These are phyloP conservation scores for Saccharomyces hybrid DNA, from an alignment of 1,139 yeast species.

Conservation along the genomic window DNA sequence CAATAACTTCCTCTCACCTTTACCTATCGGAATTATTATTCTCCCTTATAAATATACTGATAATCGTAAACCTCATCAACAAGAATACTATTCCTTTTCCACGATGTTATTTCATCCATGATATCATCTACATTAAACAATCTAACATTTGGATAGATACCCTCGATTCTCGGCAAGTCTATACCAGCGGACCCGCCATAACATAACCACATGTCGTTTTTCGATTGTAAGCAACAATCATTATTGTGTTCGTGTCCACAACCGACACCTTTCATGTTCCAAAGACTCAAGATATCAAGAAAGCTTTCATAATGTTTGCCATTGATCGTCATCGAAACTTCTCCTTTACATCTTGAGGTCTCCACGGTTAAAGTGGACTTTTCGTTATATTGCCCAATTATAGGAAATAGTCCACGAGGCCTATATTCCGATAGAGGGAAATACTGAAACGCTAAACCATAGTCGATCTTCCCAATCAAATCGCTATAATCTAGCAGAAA, in stretches of 20 bases:
- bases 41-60: conserved; percentile 20
- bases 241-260: conserved; percentile 53
- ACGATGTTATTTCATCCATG: conserved; percentile 38
- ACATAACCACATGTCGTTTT: conserved; percentile 42
- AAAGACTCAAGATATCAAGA: conserved; percentile 14
- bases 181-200: conserved; percentile 51
- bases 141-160: conserved; percentile 41
- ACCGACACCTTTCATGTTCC: conserved; percentile 35
- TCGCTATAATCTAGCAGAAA: neutral
- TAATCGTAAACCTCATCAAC: conserved; percentile 27
- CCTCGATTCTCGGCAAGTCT: conserved; percentile 37
- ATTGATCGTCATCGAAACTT: neutral
- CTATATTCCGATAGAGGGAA: conserved; percentile 47
- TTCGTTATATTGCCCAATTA: conserved; percentile 44
- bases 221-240: conserved; percentile 41
- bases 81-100: conserved; percentile 45
- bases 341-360: neutral
- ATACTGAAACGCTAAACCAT: conserved; percentile 39
- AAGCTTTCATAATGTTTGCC: conserved; percentile 8
- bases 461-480: conserved; percentile 11
- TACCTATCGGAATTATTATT: neutral
- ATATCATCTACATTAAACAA: conserved; percentile 39
- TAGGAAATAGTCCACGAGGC: conserved; percentile 41
- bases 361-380: conserved; percentile 35
- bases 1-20: neutral